Conservation (phyloP, 2,329 filamentous ascomycete species). For the Phoma herbarum region DNA sequence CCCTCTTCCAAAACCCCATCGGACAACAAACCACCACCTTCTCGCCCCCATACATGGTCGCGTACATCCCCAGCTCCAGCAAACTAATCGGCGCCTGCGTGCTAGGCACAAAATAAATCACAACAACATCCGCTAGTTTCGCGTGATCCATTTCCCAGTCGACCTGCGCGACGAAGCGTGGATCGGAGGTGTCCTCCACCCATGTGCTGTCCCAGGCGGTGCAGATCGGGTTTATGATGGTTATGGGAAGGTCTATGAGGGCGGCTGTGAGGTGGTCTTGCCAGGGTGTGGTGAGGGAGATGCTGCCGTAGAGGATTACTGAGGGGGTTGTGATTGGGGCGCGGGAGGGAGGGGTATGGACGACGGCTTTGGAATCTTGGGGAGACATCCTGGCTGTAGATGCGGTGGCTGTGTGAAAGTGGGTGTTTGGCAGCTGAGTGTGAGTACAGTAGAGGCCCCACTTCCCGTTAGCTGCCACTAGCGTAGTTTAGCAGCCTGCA, state of each 20-base stretch:
- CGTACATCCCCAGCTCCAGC: conserved; percentile 67
- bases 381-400: conserved; percentile 23
- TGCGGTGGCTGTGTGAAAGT: not conserved
- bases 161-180: conserved; percentile 64
- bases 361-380: conserved; percentile 22
- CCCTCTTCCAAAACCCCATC: conserved; percentile 65
- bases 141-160: conserved; percentile 70
- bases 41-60: conserved; percentile 32
- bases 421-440: conserved; percentile 1
- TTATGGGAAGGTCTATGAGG: conserved; percentile 57
- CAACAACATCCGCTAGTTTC: conserved; percentile 62
- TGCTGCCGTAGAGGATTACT: conserved; percentile 68
- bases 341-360: conserved; percentile 36
- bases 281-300: conserved; percentile 59
- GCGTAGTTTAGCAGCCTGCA: not conserved
- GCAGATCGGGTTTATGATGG: conserved; percentile 66
- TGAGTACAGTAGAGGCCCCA: conserved; percentile 4
- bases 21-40: conserved; percentile 64
- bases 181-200: conserved; percentile 61
- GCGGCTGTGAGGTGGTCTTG: conserved; percentile 55
- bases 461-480: conserved; percentile 10
- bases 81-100: conserved; percentile 65
- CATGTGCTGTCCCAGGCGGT: conserved; percentile 67
- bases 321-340: conserved; percentile 38
- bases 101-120: conserved; percentile 63